These are phyloP conservation scores for Cercophora samala DNA, from an alignment of 495 filamentous ascomycete genomes.

Conservation along the genomic window DNA sequence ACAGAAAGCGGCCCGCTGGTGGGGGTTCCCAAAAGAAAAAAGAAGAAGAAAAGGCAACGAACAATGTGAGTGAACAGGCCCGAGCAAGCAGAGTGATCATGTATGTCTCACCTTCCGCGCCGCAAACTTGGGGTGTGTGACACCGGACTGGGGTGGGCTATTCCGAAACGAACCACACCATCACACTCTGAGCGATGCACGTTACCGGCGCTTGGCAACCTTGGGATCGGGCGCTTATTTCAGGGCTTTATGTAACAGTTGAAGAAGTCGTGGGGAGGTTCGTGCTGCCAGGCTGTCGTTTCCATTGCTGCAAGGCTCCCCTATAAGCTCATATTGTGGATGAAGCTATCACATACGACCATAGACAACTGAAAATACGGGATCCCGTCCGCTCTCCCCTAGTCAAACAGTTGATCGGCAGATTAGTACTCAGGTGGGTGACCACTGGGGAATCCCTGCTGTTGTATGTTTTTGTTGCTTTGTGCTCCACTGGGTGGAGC, in stretches of 20 bases:
- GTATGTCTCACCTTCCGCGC: background rate
- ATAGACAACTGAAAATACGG: slow-evolving; percentile 32
- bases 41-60: background rate
- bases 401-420: slow-evolving; percentile 37
- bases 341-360: background rate
- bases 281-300: background rate
- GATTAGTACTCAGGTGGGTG: slow-evolving; percentile 45
- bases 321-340: background rate
- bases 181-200: background rate
- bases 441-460: slow-evolving; percentile 40
- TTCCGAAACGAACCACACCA: background rate
- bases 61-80: background rate
- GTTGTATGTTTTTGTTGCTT: slow-evolving; percentile 40
- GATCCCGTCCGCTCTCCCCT: slow-evolving; percentile 54
- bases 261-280: background rate
- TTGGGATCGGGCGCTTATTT: background rate
- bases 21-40: background rate
- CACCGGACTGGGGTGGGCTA: background rate
- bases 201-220: background rate
- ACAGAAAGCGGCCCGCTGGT: background rate
- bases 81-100: background rate
- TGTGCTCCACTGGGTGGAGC: background rate
- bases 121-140: background rate
- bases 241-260: background rate
- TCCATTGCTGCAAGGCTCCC: background rate